Evolutionary conservation across 2,329 filamentous ascomycete species (phyloP).

Genomic region (Fusarium nodosum): DNA sequence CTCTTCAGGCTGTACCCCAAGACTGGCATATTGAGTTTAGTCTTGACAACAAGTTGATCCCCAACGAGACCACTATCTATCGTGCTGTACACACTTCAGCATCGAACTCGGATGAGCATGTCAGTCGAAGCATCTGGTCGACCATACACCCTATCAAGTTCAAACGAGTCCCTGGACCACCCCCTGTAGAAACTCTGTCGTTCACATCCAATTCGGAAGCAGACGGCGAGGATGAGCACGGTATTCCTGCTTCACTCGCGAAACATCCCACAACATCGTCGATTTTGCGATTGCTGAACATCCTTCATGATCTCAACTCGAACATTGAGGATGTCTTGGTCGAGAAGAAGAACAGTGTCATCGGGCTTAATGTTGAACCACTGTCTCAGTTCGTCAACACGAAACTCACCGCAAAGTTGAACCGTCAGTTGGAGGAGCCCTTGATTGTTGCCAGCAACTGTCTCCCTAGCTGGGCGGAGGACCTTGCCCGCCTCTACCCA

Average conservation of each 20-base stretch:
- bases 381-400: constrained; percentile 97
- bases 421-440: constrained; percentile 95
- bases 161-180: constrained; percentile 84
- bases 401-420: constrained; percentile 96
- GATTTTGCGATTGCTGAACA: constrained; percentile 88
- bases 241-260: constrained; percentile 82
- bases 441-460: constrained; percentile 97
- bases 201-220: constrained; percentile 65
- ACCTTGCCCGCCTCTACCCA: constrained; percentile 91
- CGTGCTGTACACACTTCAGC: constrained; percentile 83
- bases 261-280: constrained; percentile 87
- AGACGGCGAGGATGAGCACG: constrained; percentile 67
- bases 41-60: constrained; percentile 84
- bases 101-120: constrained; percentile 69
- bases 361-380: constrained; percentile 83
- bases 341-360: constrained; percentile 75
- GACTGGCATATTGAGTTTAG: constrained; percentile 99
- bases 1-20: constrained; percentile 82
- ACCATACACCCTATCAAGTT: constrained; percentile 93
- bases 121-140: constrained; percentile 87
- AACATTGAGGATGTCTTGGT: constrained; percentile 92
- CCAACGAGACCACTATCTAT: constrained; percentile 95
- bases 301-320: constrained; percentile 91
- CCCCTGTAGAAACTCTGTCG: constrained; percentile 77
- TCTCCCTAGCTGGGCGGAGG: constrained; percentile 94